Base-by-base conservation (phyloP, 2,329 filamentous ascomycete species). In the Apiospora arundinis region DNA sequence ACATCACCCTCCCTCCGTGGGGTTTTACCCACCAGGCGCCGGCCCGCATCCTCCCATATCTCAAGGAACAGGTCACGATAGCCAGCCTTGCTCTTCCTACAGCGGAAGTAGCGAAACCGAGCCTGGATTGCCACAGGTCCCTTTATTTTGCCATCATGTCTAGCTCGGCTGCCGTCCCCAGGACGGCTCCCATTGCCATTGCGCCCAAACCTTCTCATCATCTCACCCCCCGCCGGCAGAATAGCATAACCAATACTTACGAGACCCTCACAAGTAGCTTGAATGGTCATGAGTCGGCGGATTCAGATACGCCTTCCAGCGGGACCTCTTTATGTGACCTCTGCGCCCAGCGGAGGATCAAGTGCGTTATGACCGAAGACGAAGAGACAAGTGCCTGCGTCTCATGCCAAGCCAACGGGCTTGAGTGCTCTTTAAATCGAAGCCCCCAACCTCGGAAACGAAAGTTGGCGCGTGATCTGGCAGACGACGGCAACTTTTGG, bases 401-500 rank as follows among this genome's bases (percentile, higher is more conserved):
- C 74, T 87, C 93, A 74, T 97, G 94, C 82, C 92, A 93, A 79
- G 91, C 92, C 80, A 91, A 92, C 82, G 92, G 91, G 77, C 89
- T 93, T 79, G 91, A 94, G 76, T 96, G 93, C 82, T 95, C 93
- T 60, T 91, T 95, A 80, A 87, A 91, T 68, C 90, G 92, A 75
- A 94, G 92, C 80, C 93, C 93, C 32, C 90, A 91, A 78, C 91
- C 92, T 71, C 89, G 93, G 76, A 96, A 96, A 85, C 89, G 94
- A 80, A 95, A 95, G 85, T 83, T 93, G 74, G 90, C 92, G 82
- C 87, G 89, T 77, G 88, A 91, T 76, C 84, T 86, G 72, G 83
- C 86, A 78, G 88, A 90, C 74, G 89, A 92, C 74, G 87, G 84
- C 74, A 83, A 85, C 75, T 88, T 87, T 78, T 93, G 93, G 83